phyloP scores from a whole-genome alignment of 805 yeast genomes.

The Ogataea sp. region DNA sequence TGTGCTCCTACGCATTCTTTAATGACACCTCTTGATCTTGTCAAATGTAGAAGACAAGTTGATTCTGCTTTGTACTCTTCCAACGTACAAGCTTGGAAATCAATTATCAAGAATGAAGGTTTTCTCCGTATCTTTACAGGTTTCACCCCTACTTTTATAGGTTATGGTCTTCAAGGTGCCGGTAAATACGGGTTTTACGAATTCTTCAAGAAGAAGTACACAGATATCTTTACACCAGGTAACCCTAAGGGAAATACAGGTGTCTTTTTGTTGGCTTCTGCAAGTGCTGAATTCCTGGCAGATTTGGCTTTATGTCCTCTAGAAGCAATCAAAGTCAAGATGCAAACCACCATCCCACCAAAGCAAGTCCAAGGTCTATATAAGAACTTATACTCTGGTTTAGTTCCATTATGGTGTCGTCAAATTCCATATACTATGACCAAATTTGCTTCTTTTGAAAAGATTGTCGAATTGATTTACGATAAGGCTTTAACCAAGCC shows the following conservation, averaged over 20 bases:
- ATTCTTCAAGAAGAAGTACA: constrained; percentile 73
- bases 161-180: constrained; percentile 94
- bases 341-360: constrained; percentile 92
- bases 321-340: constrained; percentile 90
- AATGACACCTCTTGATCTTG: constrained; percentile 88
- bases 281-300: constrained; percentile 90
- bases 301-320: constrained; percentile 87
- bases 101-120: constrained; percentile 71
- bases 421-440: constrained; percentile 99
- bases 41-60: constrained; percentile 91
- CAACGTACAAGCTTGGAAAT: constrained; percentile 74
- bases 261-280: constrained; percentile 77
- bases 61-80: constrained; percentile 63
- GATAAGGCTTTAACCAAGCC: constrained; percentile 54
- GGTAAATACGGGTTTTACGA: constrained; percentile 97
- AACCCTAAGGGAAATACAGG: constrained; percentile 55
- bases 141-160: constrained; percentile 84
- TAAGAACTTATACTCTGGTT: constrained; percentile 72
- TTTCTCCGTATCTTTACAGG: constrained; percentile 74
- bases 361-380: constrained; percentile 52
- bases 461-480: constrained; percentile 78
- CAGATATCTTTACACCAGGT: constrained; percentile 58
- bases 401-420: constrained; percentile 90
- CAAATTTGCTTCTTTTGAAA: constrained; percentile 91
- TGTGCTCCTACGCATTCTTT: constrained; percentile 96